phyloP scores from a whole-genome alignment of 2,329 filamentous ascomycete species.

The Colletotrichum incanum region DNA sequence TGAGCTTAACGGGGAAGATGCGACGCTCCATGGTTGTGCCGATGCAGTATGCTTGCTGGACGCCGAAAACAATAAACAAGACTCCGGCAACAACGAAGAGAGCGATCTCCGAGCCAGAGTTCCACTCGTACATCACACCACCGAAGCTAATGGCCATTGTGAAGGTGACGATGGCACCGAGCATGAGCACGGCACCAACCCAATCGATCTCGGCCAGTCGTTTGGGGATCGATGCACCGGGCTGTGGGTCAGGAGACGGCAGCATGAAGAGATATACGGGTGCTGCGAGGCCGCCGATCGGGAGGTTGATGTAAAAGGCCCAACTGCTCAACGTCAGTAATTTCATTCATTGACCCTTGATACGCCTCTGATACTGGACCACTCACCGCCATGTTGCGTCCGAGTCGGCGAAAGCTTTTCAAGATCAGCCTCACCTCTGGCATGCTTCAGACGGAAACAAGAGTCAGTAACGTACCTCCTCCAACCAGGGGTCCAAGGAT shows the following conservation, averaged over 20 bases:
- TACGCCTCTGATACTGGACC: background rate
- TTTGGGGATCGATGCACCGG: conserved; percentile 44
- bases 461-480: conserved; percentile 46
- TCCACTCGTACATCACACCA: conserved; percentile 65
- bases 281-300: conserved; percentile 56
- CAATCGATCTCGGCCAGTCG: conserved; percentile 59
- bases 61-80: conserved; percentile 58
- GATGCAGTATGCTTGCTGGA: conserved; percentile 62
- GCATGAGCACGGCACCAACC: conserved; percentile 59
- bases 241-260: conserved; percentile 46
- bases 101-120: conserved; percentile 58
- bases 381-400: conserved; percentile 55
- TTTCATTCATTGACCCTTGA: background rate
- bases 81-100: conserved; percentile 62
- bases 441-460: background rate
- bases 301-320: conserved; percentile 68
- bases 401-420: conserved; percentile 55
- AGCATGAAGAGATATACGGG: conserved; percentile 52
- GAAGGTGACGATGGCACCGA: conserved; percentile 59
- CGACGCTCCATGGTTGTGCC: conserved; percentile 55
- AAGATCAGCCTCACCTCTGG: background rate
- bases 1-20: conserved; percentile 65
- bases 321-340: conserved; percentile 43
- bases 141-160: conserved; percentile 68
- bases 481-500: conserved; percentile 59